These are phyloP conservation scores for Cyclotella sp. DNA, from an alignment of 108 stramenopile genomes.

Conservation along the genomic window DNA sequence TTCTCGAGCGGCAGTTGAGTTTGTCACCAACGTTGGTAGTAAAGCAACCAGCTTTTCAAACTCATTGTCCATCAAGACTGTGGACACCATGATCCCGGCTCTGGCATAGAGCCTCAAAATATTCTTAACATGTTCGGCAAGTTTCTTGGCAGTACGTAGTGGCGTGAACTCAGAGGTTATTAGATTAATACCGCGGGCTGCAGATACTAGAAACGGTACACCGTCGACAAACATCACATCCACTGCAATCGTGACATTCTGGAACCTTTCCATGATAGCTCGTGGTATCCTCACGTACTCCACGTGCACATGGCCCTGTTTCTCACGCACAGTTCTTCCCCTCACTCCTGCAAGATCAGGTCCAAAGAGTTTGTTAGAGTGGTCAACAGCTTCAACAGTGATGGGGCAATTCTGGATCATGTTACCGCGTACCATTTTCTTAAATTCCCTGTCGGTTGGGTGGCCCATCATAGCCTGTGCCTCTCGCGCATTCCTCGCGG, in stretches of 20 bases:
- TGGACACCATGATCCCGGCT: slow-evolving; percentile 18
- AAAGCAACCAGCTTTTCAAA: slow-evolving; percentile 18
- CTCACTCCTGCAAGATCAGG: no score
- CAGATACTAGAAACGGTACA: slow-evolving; percentile 37
- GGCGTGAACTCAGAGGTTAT: slow-evolving; percentile 37
- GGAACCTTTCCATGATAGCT: slow-evolving; percentile 12
- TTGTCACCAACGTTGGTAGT: slow-evolving; percentile 21
- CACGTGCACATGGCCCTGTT: slow-evolving; percentile 16
- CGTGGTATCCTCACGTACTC: slow-evolving; percentile 30
- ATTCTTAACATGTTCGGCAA: not conserved
- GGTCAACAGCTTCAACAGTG: slow-evolving; percentile 14
- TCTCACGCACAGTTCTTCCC: slow-evolving; percentile 30
- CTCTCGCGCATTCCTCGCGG: slow-evolving; percentile 20
- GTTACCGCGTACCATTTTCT: slow-evolving; percentile 23
- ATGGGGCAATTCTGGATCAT: slow-evolving; percentile 38
- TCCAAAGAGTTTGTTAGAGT: slow-evolving; percentile 37
- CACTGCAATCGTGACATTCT: slow-evolving; percentile 32
- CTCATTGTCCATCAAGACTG: slow-evolving; percentile 19
- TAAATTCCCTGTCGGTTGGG: slow-evolving; percentile 19
- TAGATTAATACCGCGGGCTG: slow-evolving; percentile 41
- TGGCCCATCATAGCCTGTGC: slow-evolving; percentile 27
- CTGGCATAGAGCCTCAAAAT: slow-evolving; percentile 18
- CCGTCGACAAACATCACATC: slow-evolving; percentile 54
- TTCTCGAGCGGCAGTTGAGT: slow-evolving; percentile 37
- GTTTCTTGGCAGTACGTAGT: slow-evolving; percentile 8